Conservation (phyloP, 202 grass and related monocot species). For the Tripidium arundinaceum region DNA sequence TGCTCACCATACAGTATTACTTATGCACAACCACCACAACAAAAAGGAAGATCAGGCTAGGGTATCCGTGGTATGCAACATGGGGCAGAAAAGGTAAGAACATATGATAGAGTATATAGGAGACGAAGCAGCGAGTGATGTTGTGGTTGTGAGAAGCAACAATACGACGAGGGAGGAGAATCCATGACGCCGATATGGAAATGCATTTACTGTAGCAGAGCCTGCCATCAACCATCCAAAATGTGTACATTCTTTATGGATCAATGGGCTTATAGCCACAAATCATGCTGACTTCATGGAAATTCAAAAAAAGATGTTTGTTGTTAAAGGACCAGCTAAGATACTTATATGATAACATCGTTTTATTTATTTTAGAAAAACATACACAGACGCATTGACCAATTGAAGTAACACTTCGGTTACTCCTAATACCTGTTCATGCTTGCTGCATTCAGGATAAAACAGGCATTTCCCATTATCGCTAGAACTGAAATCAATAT, state of each 20-base stretch:
- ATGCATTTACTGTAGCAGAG: no score
- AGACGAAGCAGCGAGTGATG: no score
- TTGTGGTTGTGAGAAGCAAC: conserved; percentile 1
- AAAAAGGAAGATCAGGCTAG: neutral
- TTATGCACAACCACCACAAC: no score
- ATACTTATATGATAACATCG: conserved; percentile 9
- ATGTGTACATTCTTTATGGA: conserved; percentile 19
- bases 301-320: neutral
- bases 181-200: neutral
- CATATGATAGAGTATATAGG: no score
- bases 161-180: neutral
- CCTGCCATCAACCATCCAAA: neutral
- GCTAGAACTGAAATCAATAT: neutral
- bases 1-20: no score
- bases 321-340: neutral
- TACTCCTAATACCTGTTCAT: neutral
- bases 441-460: conserved; percentile 11
- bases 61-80: neutral
- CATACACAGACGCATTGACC: neutral
- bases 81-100: no score
- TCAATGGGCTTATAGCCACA: no score
- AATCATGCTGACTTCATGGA: conserved; percentile 5
- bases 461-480: neutral
- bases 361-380: neutral
- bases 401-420: neutral